Percentiles rank a stretch among this genome's conserved stretches.
Conservation (phyloP, 2,329 filamentous ascomycete species). For the Exophiala xenobiotica region DNA sequence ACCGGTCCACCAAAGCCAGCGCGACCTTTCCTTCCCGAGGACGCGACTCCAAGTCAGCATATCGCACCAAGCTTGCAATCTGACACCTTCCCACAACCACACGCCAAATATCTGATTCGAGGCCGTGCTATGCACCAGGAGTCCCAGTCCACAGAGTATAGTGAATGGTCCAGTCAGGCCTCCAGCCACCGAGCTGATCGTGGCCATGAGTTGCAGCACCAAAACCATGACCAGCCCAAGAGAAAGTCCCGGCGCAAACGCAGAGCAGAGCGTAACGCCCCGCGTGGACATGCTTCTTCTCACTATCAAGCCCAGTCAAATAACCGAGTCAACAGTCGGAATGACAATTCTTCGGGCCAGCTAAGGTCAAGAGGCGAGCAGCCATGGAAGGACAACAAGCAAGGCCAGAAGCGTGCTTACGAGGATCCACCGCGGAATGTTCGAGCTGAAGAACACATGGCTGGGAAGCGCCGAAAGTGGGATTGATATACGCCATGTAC, state of each 20-base stretch:
- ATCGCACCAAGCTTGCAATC: no score
- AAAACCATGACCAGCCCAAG: conserved; percentile 3
- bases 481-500: not conserved
- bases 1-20: not conserved
- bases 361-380: not conserved
- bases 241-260: not conserved
- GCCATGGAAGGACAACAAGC: not conserved
- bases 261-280: not conserved
- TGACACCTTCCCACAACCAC: no score
- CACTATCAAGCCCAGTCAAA: not conserved
- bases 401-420: not conserved
- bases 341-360: not conserved
- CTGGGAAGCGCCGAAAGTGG: not conserved
- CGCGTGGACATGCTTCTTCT: not conserved
- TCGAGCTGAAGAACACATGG: not conserved
- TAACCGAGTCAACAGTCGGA: not conserved
- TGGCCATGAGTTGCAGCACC: not conserved
- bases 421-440: not conserved
- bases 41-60: not conserved
- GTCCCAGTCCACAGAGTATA: not conserved
- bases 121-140: not conserved
- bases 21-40: not conserved
- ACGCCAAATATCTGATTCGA: no score
- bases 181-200: not conserved
- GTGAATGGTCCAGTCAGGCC: not conserved